Base-by-base conservation (phyloP, 148 eudicot genomes). In the Polygonum maritimum region DNA sequence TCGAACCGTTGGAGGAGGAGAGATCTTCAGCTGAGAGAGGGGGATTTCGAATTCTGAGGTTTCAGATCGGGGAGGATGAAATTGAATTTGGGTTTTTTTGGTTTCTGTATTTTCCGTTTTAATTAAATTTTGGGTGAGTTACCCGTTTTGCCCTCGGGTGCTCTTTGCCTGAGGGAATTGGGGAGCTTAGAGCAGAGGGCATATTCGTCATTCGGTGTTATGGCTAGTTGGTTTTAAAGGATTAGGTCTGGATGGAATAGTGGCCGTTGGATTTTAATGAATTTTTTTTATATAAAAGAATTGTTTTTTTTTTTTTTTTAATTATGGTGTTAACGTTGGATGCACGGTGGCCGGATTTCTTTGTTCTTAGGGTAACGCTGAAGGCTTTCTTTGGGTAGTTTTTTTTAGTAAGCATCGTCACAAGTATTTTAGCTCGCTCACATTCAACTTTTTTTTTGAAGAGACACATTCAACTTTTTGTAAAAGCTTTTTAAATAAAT, bases 11-110 rank as follows among this genome's bases (percentile, higher is more conserved):
- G 71, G 31, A 26, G 31, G 31, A 38, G 71, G 44, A 38, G 62
- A 71, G 83, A 78, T 80, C 79, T 80, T 83, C 65, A 80, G 79
- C 78, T 78, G 75, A 48, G 48, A 36, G 63, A 65, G 52, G 60
- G 60, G 75, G 75, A 22, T 70, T 39, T 19, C 22, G 58, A 49
- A 5, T 36, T 58, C 45, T 48, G 21, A 71, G 71, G 71, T 67
- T 49, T 45, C 40, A 41, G 54, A 9, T 41, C 51, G 63, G 73
- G 38, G 70, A 49, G 67, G 73, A 22, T 40, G 51, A 80, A 75
- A 57, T 77, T 77, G 52, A 52, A 77, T 67, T 71, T 35, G 67
- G 16, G 36, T 35, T 51, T 22, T 47, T 12, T 22, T 5, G 58
- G 38, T 36, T 26, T n/a, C 19, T 54, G 19, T 58, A 38, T 22